A percentile compares a stretch with the other conserved stretches of the same genome.
Conservation (phyloP, 2,329 filamentous ascomycete species). For the Gaeumannomyces tritici region DNA sequence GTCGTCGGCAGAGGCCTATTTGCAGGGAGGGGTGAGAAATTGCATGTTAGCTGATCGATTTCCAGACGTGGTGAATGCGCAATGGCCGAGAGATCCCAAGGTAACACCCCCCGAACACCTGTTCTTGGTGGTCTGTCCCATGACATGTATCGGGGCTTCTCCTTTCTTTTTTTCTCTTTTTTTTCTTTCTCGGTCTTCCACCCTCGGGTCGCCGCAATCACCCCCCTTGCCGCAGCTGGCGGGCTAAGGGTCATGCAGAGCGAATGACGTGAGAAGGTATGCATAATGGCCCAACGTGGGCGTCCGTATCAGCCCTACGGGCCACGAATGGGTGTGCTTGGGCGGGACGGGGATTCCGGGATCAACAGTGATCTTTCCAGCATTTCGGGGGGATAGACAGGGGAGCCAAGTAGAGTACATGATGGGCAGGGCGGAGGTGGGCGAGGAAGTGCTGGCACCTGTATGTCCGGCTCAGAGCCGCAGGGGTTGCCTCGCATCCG, state of each 20-base stretch:
- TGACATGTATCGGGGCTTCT: too few relatives aligned
- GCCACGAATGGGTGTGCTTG: constrained; percentile 5
- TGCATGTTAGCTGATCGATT: constrained; percentile 7
- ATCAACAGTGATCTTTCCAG: constrained; percentile 1
- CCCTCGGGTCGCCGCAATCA: background rate
- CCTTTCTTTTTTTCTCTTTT: too few relatives aligned
- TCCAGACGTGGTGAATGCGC: background rate
- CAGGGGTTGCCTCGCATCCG: background rate
- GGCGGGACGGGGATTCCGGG: constrained; percentile 7
- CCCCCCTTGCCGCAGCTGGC: background rate
- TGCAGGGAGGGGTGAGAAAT: constrained; percentile 23
- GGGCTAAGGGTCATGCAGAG: background rate
- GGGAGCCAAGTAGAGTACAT: background rate
- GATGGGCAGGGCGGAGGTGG: constrained; percentile 2
- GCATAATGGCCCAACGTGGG: constrained; percentile 24
- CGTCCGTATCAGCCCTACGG: constrained; percentile 18
- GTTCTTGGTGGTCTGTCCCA: too few relatives aligned
- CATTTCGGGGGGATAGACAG: too few relatives aligned
- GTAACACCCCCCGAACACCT: too few relatives aligned
- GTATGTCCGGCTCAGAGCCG: background rate
- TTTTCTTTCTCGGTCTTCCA: too few relatives aligned
- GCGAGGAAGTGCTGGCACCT: constrained; percentile 7
- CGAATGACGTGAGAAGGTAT: constrained; percentile 17
- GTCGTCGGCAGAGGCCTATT: constrained; percentile 84
- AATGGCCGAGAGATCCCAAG: too few relatives aligned